Evolutionary conservation across 2,329 filamentous ascomycete genomes (phyloP).

Genomic region (Penicillium freii): DNA sequence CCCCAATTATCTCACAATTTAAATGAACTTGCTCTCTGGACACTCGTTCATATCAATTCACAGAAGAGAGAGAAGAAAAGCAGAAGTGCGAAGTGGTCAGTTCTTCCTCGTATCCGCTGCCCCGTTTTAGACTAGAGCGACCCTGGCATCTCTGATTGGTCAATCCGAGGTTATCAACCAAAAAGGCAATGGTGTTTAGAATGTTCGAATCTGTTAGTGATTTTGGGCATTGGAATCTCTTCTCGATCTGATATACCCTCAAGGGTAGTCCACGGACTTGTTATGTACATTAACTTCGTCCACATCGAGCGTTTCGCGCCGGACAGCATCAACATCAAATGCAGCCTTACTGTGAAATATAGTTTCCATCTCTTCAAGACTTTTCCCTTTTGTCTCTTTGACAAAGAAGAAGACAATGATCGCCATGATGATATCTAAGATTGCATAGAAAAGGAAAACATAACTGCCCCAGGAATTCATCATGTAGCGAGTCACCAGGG

Average conservation of each 20-base stretch:
- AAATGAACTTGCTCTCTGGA: not conserved
- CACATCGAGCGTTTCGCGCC: conserved; percentile 11
- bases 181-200: not conserved
- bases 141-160: not conserved
- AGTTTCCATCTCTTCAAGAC: conserved; percentile 43
- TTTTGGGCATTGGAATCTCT: not conserved
- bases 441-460: conserved; percentile 43
- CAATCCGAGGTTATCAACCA: not conserved
- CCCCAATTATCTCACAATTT: not conserved
- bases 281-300: conserved; percentile 1
- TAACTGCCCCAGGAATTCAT: conserved; percentile 42
- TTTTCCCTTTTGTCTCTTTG: conserved; percentile 42
- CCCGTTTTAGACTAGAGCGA: not conserved
- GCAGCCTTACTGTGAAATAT: conserved; percentile 25
- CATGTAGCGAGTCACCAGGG: conserved; percentile 42
- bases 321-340: conserved; percentile 22
- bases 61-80: not conserved
- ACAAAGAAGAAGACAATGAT: conserved; percentile 38
- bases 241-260: not conserved
- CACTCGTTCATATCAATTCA: not conserved
- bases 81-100: not conserved
- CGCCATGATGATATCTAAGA: conserved; percentile 36
- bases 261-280: not conserved
- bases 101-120: not conserved
- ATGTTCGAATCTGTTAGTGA: not conserved